Percentiles rank a stretch among this genome's conserved stretches.
phyloP scores from a whole-genome alignment of 257 asterid genomes.

The Sherardia arvensis region DNA sequence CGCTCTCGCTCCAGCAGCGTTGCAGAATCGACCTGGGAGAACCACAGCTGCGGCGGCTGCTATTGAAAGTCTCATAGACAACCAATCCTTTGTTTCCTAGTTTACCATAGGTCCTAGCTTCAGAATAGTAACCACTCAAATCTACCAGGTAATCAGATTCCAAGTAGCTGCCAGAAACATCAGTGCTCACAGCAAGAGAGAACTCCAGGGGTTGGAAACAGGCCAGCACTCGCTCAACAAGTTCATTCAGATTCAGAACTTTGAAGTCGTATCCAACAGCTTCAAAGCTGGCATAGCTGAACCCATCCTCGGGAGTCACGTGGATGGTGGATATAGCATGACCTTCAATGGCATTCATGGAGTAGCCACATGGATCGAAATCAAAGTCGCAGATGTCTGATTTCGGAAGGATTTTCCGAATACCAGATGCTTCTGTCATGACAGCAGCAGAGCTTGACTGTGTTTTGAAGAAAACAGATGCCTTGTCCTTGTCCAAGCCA shows the following conservation, averaged over 20 bases:
- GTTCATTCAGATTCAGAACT: conserved; percentile 21
- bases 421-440: conserved; percentile 70
- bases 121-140: conserved; percentile 37
- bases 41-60: conserved; percentile 32
- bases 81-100: conserved; percentile 47
- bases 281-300: conserved; percentile 86
- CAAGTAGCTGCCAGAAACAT: conserved; percentile 29
- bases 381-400: conserved; percentile 69
- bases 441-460: conserved; percentile 45
- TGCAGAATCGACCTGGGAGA: conserved; percentile 63
- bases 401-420: conserved; percentile 54
- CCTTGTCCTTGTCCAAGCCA: conserved; percentile 47
- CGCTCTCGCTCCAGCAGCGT: conserved; percentile 55
- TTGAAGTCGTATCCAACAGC: conserved; percentile 62
- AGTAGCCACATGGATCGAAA: conserved; percentile 82
- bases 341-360: conserved; percentile 70
- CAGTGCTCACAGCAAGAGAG: conserved; percentile 54
- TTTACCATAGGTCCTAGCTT: conserved; percentile 39
- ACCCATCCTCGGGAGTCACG: conserved; percentile 75
- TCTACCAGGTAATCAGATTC: conserved; percentile 21
- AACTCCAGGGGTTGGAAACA: conserved; percentile 66
- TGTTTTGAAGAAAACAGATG: conserved; percentile 58
- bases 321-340: conserved; percentile 60
- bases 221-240: conserved; percentile 58
- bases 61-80: conserved; percentile 35